phyloP scores from a whole-genome alignment of 306 rosid species.

The Quercus suber region DNA sequence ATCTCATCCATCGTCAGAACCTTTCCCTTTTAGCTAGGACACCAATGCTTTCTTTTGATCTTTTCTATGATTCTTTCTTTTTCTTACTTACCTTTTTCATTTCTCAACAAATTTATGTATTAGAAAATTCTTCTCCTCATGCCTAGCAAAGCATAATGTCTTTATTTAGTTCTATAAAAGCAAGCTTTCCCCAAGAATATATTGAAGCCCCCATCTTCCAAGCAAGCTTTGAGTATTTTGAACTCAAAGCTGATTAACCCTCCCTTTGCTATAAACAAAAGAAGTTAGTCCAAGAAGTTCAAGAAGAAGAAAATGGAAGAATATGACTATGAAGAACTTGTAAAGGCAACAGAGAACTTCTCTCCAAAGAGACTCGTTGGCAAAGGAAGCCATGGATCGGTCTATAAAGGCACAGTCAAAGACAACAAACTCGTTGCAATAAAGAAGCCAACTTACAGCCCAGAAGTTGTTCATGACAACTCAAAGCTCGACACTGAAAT shows the following conservation, averaged over 20 bases:
- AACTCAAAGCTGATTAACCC: not conserved
- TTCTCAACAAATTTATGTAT: slow-evolving; percentile 13
- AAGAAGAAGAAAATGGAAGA: slow-evolving; percentile 20
- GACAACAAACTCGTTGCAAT: slow-evolving; percentile 34
- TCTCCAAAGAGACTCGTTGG: slow-evolving; percentile 38
- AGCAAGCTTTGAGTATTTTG: not conserved
- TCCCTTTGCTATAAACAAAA: not conserved
- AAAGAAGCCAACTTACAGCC: slow-evolving; percentile 34
- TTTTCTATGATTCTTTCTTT: slow-evolving; percentile 1
- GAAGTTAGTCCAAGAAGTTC: not conserved
- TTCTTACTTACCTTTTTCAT: slow-evolving; percentile 21
- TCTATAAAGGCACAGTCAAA: slow-evolving; percentile 33
- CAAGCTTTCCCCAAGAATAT: slow-evolving; percentile 5
- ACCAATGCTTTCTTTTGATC: not conserved
- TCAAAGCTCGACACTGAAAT: slow-evolving; percentile 49
- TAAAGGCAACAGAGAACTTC: slow-evolving; percentile 44
- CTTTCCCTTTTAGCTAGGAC: slow-evolving; percentile 8
- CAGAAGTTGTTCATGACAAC: slow-evolving; percentile 5
- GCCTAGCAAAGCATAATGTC: slow-evolving; percentile 23
- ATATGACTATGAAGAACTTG: slow-evolving; percentile 43
- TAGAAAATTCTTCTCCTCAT: slow-evolving; percentile 8
- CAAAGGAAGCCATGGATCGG: slow-evolving; percentile 63
- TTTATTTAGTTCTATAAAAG: slow-evolving; percentile 41
- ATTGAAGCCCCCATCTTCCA: slow-evolving; percentile 9
- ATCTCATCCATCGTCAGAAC: slow-evolving; percentile 18